Percentiles rank a stretch among this genome's conserved stretches.
phyloP scores from a whole-genome alignment of 2,329 filamentous ascomycete species.

The Hymenoscyphus linearis region DNA sequence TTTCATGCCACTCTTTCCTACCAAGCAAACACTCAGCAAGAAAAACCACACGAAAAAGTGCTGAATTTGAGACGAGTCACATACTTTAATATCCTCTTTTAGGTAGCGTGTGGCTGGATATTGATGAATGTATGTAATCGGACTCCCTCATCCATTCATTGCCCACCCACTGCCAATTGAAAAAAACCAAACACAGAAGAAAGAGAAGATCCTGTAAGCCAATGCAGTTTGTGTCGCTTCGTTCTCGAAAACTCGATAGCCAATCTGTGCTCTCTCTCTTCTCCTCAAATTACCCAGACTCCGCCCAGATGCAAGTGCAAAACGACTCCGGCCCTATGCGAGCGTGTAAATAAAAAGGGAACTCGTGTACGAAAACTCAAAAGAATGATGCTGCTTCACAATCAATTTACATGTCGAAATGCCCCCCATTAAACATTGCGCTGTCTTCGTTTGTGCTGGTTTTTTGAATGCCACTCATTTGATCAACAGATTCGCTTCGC shows the following conservation, averaged over 20 bases:
- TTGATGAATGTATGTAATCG: too few species aligned
- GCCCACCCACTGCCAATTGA: not conserved
- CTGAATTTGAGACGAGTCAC: not conserved
- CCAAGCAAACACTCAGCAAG: not conserved
- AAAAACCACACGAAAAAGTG: not conserved
- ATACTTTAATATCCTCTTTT: not conserved
- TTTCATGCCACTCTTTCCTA: not conserved
- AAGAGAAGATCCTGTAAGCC: not conserved
- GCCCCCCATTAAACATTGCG: slow-evolving; percentile 55
- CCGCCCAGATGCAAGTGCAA: slow-evolving; percentile 25
- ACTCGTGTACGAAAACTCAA: slow-evolving; percentile 17
- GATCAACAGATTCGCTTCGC: slow-evolving; percentile 35
- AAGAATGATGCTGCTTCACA: slow-evolving; percentile 6
- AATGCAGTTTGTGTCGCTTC: not conserved
- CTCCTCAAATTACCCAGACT: slow-evolving; percentile 16
- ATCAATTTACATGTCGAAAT: slow-evolving; percentile 55
- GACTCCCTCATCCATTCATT: not conserved
- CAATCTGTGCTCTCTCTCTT: slow-evolving; percentile 8
- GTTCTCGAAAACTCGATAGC: slow-evolving; percentile 7
- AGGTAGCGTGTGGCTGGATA: too few species aligned
- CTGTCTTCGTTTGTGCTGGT: slow-evolving; percentile 50
- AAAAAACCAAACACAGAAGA: not conserved
- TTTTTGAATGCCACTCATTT: slow-evolving; percentile 60
- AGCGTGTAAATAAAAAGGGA: slow-evolving; percentile 19
- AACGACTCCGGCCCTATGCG: slow-evolving; percentile 26